Conservation (phyloP, 2,329 filamentous ascomycete genomes). For the Plenodomus biglobosus region DNA sequence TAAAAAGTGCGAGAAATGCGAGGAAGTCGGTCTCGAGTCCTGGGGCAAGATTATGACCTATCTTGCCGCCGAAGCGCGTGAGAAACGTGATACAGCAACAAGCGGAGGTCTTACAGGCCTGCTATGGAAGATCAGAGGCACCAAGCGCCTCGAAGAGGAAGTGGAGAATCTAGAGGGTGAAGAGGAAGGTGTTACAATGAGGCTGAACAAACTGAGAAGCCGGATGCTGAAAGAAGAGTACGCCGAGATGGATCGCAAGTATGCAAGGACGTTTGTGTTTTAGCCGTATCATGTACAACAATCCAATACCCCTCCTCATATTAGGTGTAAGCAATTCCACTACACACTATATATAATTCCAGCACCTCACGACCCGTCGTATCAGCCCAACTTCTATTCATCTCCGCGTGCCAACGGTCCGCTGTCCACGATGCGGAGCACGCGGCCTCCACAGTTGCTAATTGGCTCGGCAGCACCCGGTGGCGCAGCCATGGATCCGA, state of each 20-base stretch:
- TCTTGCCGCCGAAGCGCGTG: constrained; percentile 56
- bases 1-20: constrained; percentile 73
- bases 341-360: no score
- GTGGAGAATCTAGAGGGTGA: constrained; percentile 39
- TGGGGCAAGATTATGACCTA: constrained; percentile 79
- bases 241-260: constrained; percentile 41
- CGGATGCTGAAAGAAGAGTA: constrained; percentile 40
- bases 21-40: constrained; percentile 74
- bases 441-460: neutral
- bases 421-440: neutral
- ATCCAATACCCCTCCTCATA: no score
- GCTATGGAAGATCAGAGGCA: constrained; percentile 33
- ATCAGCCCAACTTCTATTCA: neutral
- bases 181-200: constrained; percentile 38
- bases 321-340: no score
- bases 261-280: constrained; percentile 41
- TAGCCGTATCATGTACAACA: constrained; percentile 13
- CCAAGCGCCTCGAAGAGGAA: constrained; percentile 28
- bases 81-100: constrained; percentile 28
- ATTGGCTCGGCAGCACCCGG: neutral
- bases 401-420: neutral
- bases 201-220: constrained; percentile 38
- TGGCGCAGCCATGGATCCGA: neutral
- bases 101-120: constrained; percentile 21
- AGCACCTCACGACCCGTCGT: no score